A percentile compares a stretch with the other conserved stretches of the same genome.
phyloP scores from a whole-genome alignment of 78 protist species.

The Chrysochromulina tobinii region DNA sequence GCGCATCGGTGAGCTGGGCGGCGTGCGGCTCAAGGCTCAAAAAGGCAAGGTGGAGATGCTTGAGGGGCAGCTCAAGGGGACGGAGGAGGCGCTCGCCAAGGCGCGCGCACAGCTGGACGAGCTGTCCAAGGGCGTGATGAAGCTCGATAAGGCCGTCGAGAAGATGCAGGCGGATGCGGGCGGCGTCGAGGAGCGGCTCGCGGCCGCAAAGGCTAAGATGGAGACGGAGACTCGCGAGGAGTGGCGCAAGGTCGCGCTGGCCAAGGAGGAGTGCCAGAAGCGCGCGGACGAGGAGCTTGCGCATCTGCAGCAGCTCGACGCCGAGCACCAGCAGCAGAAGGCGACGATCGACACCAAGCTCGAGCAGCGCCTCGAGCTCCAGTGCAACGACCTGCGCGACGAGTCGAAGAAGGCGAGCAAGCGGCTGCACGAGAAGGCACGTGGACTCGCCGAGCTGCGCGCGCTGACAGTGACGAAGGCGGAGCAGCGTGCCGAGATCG shows the following conservation, averaged over 20 bases:
- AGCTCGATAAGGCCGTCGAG: background rate
- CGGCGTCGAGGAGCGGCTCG: background rate
- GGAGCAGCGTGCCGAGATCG: background rate
- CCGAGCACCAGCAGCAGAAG: background rate
- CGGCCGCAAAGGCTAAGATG: background rate
- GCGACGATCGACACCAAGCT: background rate
- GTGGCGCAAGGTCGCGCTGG: slow-evolving; percentile 14
- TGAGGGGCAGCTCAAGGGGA: slow-evolving; percentile 2
- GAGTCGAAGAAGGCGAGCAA: slow-evolving; percentile 14
- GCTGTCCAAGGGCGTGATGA: background rate
- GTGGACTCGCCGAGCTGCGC: background rate
- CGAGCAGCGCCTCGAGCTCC: background rate
- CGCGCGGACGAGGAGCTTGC: background rate
- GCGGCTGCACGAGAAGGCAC: background rate
- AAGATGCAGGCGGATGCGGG: background rate
- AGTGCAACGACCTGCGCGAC: background rate
- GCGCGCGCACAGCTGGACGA: background rate
- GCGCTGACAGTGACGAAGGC: background rate
- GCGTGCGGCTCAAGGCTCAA: slow-evolving; percentile 49
- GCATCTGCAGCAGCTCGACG: background rate
- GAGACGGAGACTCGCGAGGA: slow-evolving; percentile 11
- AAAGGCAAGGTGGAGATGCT: slow-evolving; percentile 54
- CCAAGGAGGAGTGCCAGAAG: background rate
- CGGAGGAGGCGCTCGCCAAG: background rate
- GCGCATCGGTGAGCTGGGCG: slow-evolving; percentile 64